Evolutionary conservation across 441 rosid species (phyloP), one percentile per base, ranked within the genome.

Genomic region (Brassica balearica): DNA sequence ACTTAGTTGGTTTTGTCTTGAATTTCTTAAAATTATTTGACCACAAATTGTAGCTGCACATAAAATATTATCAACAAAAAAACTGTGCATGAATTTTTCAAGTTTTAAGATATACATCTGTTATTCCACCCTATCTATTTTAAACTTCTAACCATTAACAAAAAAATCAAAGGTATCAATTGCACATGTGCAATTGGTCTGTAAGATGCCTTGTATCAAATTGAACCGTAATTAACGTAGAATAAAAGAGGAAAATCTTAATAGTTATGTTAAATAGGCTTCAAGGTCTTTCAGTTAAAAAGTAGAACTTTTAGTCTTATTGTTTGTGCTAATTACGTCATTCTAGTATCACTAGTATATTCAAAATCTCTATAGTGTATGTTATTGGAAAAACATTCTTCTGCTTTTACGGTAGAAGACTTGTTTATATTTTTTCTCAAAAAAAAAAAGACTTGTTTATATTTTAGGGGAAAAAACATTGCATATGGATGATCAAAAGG

Each of bases 321-420:
- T 55, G 23, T 55, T 55, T 55, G 60, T 55, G 60, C 60, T 17
- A 55, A 17, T 34, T 34, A 34, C 23, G 60, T 55, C 60, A 55
- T 17, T 20, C 19, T 55, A 5, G 22, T 55, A 55, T 55, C 60
- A 17, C 10, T 6, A 55, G 20, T 55, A 55, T 17, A 19, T 17
- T 53, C 2, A 0, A 51, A 17, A 55, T 55, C 60, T 55, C 23
- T 17, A 55, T 7, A 55, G 6, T 55, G 23, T 55, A 55, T 17
- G 60, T 55, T 48, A 48, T 12, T 12, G 6, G 53, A 2, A 12
- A 46, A 41, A 46, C 41, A 34, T 34, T 34, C 41, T 34, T 34
- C 41, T 34, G 41, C 41, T 34, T 7, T 34, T 34, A 34, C 41
- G 41, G 53, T 10, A 46, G n/a, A 2, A 46, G 5, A 46, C 5